These are phyloP conservation scores for Eucalyptus tenuipes DNA, from an alignment of 345 rosid genomes.

Conservation along the genomic window DNA sequence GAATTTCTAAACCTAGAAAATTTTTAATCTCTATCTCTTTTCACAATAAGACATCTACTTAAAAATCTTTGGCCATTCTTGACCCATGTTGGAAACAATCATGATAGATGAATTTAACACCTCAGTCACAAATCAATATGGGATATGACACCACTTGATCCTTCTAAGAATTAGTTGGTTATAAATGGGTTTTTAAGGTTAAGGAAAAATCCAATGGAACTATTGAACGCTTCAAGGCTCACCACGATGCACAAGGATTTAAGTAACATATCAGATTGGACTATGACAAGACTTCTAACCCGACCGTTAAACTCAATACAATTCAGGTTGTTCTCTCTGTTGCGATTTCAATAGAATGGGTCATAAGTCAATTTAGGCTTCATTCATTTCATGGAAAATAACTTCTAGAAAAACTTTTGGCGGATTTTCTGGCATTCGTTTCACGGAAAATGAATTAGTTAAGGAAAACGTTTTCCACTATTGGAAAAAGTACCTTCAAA, in stretches of 20 bases:
- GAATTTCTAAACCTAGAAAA: neutral
- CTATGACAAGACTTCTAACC: neutral
- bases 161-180: neutral
- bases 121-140: neutral
- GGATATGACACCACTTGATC: neutral
- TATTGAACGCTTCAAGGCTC: neutral
- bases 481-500: too few species aligned
- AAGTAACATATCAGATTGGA: rapidly evolving
- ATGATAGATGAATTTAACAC: neutral
- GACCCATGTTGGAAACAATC: neutral
- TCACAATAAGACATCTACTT: neutral
- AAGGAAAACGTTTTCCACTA: too few species aligned
- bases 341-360: neutral
- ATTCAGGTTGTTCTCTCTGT: neutral
- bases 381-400: too few species aligned
- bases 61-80: neutral
- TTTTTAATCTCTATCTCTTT: neutral
- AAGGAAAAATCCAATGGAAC: neutral
- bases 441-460: too few species aligned
- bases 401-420: too few species aligned
- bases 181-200: neutral
- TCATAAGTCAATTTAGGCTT: neutral
- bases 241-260: neutral
- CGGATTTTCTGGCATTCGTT: rapidly evolving
- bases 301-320: rapidly evolving